Conservation (phyloP, 495 filamentous ascomycete species). For the Apodospora peruviana region DNA sequence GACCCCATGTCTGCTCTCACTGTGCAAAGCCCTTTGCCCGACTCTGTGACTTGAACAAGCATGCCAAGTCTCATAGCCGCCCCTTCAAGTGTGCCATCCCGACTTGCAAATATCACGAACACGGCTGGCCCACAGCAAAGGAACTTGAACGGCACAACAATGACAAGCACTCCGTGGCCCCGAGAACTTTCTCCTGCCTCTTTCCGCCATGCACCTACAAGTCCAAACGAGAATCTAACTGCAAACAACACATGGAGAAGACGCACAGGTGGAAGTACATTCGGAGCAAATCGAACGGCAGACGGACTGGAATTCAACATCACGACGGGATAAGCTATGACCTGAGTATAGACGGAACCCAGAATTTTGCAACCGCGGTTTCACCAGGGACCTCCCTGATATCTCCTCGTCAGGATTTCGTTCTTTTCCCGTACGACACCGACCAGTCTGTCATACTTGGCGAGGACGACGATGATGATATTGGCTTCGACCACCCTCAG, state of each 20-base stretch:
- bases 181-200: slow-evolving; percentile 66
- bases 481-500: slow-evolving; percentile 5
- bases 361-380: slow-evolving; percentile 1
- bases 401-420: slow-evolving; percentile 13
- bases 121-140: slow-evolving; percentile 95
- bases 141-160: slow-evolving; percentile 91
- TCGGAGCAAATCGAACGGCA: slow-evolving; percentile 76
- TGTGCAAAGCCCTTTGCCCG: slow-evolving; percentile 85
- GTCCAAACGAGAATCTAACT: slow-evolving; percentile 93
- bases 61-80: slow-evolving; percentile 91
- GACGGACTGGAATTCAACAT: slow-evolving; percentile 14
- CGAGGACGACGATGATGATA: slow-evolving; percentile 17
- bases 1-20: slow-evolving; percentile 23
- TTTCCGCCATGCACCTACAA: slow-evolving; percentile 81
- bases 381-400: slow-evolving; percentile 2
- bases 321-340: not conserved
- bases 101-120: slow-evolving; percentile 73
- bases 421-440: slow-evolving; percentile 16
- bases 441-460: slow-evolving; percentile 14
- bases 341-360: not conserved
- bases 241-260: slow-evolving; percentile 99
- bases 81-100: slow-evolving; percentile 81
- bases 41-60: slow-evolving; percentile 87
- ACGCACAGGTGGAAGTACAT: slow-evolving; percentile 83
- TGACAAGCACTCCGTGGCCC: slow-evolving; percentile 78